Evolutionary conservation across 1,284 basidiomycete genomes (phyloP).

Genomic region (Boletus holoroseus): DNA sequence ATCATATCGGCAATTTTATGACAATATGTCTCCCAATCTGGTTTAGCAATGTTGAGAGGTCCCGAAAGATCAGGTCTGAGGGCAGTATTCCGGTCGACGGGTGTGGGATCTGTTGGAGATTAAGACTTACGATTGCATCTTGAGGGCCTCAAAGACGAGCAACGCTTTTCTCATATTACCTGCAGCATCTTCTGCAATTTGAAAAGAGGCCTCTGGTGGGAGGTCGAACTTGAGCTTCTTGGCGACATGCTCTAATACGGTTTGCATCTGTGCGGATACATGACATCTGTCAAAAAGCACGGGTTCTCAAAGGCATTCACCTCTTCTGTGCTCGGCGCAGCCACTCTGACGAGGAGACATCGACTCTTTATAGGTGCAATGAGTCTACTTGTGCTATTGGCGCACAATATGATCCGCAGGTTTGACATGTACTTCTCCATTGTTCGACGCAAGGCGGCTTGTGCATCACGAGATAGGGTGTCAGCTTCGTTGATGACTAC

Average conservation of each 20-base stretch:
- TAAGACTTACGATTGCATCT: conserved; percentile 80
- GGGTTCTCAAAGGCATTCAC: conserved; percentile 35
- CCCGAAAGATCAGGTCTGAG: conserved; percentile 68
- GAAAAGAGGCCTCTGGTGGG: conserved; percentile 65
- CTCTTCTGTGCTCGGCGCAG: conserved; percentile 78
- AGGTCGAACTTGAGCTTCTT: conserved; percentile 78
- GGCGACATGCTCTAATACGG: conserved; percentile 77
- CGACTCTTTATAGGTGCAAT: conserved; percentile 97
- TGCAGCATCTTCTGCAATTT: conserved; percentile 76
- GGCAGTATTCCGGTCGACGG: not conserved
- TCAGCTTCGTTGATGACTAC: conserved; percentile 99
- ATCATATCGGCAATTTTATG: conserved; percentile 91
- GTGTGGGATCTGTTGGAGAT: not conserved
- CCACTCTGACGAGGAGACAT: conserved; percentile 90
- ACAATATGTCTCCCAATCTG: conserved; percentile 99
- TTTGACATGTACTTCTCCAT: conserved; percentile 99
- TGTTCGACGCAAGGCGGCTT: conserved; percentile 92
- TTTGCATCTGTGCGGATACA: conserved; percentile 57
- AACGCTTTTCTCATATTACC: conserved; percentile 96
- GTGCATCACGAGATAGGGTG: conserved; percentile 89
- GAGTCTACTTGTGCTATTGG: conserved; percentile 94
- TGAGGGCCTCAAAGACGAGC: conserved; percentile 90
- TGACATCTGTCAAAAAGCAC: not conserved
- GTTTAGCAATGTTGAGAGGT: conserved; percentile 79
- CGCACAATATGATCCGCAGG: conserved; percentile 94